Evolutionary conservation across 257 asterid genomes (phyloP).

Genomic region (Osmanthus fragrans): DNA sequence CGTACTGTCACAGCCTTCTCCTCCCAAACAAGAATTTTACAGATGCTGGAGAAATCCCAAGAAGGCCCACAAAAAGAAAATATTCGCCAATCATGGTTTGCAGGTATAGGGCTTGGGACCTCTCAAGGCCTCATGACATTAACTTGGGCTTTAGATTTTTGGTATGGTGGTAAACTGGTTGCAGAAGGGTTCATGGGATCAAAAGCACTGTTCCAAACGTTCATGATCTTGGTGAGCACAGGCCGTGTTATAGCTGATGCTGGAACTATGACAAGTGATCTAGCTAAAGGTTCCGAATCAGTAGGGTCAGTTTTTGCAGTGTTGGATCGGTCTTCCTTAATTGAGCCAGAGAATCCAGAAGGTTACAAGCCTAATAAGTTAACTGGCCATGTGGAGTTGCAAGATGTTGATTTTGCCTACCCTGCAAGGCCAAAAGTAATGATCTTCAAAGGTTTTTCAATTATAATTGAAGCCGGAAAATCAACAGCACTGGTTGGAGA

Average conservation of each 20-base stretch:
- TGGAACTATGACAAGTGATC: conserved; percentile 85
- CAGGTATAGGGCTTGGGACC: conserved; percentile 85
- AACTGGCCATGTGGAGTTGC: conserved; percentile 58
- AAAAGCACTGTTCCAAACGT: conserved; percentile 68
- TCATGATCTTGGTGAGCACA: conserved; percentile 86
- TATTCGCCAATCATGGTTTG: conserved; percentile 86
- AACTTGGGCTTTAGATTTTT: conserved; percentile 78
- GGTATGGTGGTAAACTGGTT: conserved; percentile 89
- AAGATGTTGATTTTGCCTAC: conserved; percentile 63
- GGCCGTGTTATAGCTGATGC: conserved; percentile 93
- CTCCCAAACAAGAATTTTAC: conserved; percentile 72
- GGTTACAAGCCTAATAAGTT: conserved; percentile 54
- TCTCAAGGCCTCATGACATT: conserved; percentile 76
- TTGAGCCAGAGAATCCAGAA: conserved; percentile 71
- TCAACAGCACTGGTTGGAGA: conserved; percentile 88
- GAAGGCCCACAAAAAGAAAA: conserved; percentile 69
- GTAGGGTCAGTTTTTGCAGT: conserved; percentile 76
- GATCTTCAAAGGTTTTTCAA: conserved; percentile 67
- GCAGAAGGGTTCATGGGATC: conserved; percentile 59
- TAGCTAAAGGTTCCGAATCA: conserved; percentile 75
- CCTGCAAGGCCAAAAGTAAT: conserved; percentile 62
- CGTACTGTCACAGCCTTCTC: conserved; percentile 79
- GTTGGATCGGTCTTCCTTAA: conserved; percentile 63
- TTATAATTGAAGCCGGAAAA: conserved; percentile 64
- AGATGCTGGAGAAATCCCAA: conserved; percentile 72